Evolutionary conservation across 176 grass and related monocot species (phyloP).

Genomic region (Ampelocalamus luodianensis): DNA sequence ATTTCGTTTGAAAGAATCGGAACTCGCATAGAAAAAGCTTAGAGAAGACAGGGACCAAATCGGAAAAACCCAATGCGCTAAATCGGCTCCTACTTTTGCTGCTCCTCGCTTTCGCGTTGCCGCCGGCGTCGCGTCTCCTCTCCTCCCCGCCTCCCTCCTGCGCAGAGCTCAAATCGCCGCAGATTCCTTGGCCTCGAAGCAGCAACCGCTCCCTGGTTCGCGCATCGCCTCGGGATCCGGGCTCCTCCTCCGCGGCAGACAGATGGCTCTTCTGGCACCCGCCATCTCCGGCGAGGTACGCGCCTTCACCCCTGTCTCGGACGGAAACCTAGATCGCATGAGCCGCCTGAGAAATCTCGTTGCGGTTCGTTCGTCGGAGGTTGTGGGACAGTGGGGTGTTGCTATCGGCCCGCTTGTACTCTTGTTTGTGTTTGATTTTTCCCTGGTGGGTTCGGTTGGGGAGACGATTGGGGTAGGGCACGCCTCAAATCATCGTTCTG

Average conservation of each 20-base stretch:
- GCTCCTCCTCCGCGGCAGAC: conserved; percentile 15
- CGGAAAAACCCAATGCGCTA: neutral
- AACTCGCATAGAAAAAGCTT: neutral
- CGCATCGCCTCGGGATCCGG: conserved; percentile 12
- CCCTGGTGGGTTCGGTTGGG: neutral
- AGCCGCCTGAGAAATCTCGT: neutral
- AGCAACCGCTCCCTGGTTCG: conserved; percentile 3
- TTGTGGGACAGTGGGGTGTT: neutral
- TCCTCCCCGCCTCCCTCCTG: neutral
- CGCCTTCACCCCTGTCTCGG: neutral
- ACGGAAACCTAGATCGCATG: conserved; percentile 28
- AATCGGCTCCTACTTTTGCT: conserved; percentile 12
- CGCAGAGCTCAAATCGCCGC: conserved; percentile 34
- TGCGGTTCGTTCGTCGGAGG: neutral
- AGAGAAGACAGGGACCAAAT: neutral
- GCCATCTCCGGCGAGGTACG: conserved; percentile 65
- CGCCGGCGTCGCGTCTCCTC: conserved; percentile 19
- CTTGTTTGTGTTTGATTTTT: neutral
- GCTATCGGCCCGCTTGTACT: neutral
- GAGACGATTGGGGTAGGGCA: neutral
- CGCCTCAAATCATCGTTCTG: neutral
- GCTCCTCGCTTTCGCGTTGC: conserved; percentile 27
- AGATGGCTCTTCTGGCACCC: conserved; percentile 56
- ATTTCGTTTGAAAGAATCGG: neutral
- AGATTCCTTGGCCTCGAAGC: conserved; percentile 27